Percentiles rank a stretch among this genome's conserved stretches.
These are phyloP conservation scores for Phytophthora pinifolia DNA, from an alignment of 352 stramenopile genomes.

Conservation along the genomic window DNA sequence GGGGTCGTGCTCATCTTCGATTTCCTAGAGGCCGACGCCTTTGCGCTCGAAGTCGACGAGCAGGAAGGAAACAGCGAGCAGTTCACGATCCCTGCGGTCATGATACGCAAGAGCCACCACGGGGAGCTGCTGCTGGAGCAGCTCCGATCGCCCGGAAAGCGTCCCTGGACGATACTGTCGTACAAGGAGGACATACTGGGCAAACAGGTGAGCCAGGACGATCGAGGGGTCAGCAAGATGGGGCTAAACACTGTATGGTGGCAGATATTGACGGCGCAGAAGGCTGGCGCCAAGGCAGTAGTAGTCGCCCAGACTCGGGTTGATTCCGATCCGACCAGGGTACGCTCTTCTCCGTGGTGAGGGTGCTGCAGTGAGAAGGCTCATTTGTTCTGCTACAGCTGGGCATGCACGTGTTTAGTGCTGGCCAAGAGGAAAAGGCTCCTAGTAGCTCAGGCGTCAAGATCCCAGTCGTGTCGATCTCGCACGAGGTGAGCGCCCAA, in stretches of 20 bases:
- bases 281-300: conserved; percentile 64
- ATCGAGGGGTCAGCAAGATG: neutral
- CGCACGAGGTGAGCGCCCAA: conserved; percentile 38
- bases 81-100: conserved; percentile 64
- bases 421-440: conserved; percentile 35
- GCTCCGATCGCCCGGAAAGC: conserved; percentile 32
- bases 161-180: conserved; percentile 48
- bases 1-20: conserved; percentile 67
- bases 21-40: conserved; percentile 69
- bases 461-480: conserved; percentile 64
- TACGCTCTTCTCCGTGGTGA: conserved; percentile 13
- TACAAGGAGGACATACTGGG: conserved; percentile 67
- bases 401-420: conserved; percentile 44
- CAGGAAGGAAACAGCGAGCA: conserved; percentile 31
- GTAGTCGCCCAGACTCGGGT: conserved; percentile 61
- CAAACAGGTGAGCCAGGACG: conserved; percentile 47
- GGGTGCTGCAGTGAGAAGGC: neutral
- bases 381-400: conserved; percentile 30
- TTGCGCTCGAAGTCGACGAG: conserved; percentile 51
- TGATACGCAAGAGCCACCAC: conserved; percentile 59
- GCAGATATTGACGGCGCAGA: conserved; percentile 64
- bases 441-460: conserved; percentile 49
- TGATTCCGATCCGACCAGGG: conserved; percentile 45
- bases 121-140: conserved; percentile 60
- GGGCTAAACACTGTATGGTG: conserved; percentile 1